Evolutionary conservation across 352 stramenopile species (phyloP).

Genomic region (Phytopythium cucurbitacearum): DNA sequence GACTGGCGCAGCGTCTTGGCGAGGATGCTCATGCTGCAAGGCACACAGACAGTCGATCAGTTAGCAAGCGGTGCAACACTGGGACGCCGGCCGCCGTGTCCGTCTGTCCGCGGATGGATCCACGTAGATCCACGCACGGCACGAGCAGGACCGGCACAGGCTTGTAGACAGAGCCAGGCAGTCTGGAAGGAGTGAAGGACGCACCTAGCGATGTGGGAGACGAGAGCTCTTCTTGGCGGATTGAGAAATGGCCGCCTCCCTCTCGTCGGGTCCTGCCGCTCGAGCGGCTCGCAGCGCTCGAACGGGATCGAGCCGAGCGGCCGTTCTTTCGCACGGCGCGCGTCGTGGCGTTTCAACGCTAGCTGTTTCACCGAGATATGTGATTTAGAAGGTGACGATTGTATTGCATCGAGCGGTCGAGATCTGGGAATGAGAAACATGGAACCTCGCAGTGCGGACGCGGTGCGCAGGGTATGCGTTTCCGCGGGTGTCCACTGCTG

Average conservation of each 20-base stretch:
- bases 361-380: neutral
- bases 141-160: too few relatives aligned
- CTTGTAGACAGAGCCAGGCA: conserved; percentile 1
- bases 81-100: too few relatives aligned
- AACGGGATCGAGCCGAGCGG: neutral
- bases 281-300: neutral
- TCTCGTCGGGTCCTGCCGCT: neutral
- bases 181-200: neutral
- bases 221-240: conserved; percentile 16
- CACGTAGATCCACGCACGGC: neutral
- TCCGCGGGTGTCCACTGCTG: neutral
- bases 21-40: conserved; percentile 51
- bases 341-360: conserved; percentile 2
- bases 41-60: neutral
- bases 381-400: neutral
- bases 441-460: neutral
- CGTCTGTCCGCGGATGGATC: neutral
- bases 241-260: conserved; percentile 26
- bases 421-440: too few relatives aligned
- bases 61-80: too few relatives aligned
- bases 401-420: neutral
- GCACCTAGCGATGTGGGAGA: conserved; percentile 11
- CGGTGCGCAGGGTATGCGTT: neutral
- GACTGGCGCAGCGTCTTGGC: conserved; percentile 62
- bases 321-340: conserved; percentile 1